Evolutionary conservation across 176 grass and related monocot species (phyloP).

Genomic region (Aegilops longissima): DNA sequence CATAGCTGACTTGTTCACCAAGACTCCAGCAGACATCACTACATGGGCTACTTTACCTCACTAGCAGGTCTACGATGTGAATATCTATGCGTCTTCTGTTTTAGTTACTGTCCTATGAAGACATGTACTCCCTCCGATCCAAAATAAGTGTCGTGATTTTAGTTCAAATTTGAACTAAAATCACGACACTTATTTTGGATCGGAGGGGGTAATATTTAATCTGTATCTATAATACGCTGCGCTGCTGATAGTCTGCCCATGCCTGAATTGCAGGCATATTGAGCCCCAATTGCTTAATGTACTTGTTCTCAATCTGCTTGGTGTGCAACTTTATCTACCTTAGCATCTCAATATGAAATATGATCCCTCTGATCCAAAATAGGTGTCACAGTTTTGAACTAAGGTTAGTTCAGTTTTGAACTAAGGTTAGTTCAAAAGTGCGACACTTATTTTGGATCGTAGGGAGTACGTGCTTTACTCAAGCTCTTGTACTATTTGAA

Average conservation of each 20-base stretch:
- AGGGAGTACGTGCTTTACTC: background rate
- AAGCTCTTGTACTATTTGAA: background rate
- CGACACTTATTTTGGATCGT: no score
- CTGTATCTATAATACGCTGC: background rate
- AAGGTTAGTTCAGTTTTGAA: no score
- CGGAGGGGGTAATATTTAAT: background rate
- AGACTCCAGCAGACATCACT: background rate
- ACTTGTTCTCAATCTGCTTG: background rate
- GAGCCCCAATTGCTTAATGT: background rate
- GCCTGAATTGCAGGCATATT: background rate
- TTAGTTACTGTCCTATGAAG: background rate
- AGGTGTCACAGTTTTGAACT: no score
- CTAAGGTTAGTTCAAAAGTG: no score
- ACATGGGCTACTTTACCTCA: background rate
- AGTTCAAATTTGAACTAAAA: no score
- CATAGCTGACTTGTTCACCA: background rate
- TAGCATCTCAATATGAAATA: constrained; percentile 1
- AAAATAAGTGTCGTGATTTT: no score
- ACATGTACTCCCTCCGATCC: background rate
- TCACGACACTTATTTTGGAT: no score
- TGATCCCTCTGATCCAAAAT: background rate
- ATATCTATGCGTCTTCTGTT: background rate
- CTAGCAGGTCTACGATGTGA: background rate
- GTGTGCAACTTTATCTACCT: background rate
- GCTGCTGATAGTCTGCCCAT: background rate